Conservation (phyloP, 2,329 filamentous ascomycete genomes). For the Cordyceps pruinosa region DNA sequence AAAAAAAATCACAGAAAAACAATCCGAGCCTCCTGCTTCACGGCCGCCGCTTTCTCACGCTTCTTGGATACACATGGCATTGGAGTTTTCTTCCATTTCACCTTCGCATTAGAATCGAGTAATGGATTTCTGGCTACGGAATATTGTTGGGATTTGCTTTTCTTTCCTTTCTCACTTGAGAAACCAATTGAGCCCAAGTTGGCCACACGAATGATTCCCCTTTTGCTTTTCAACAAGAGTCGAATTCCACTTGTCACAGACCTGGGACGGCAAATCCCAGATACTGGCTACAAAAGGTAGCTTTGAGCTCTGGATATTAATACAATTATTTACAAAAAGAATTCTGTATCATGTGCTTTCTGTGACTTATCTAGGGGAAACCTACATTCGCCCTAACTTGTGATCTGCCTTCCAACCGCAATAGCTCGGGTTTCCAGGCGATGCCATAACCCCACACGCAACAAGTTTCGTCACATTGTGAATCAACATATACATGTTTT, state of each 20-base stretch:
- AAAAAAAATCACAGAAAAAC: background rate
- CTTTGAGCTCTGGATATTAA: background rate
- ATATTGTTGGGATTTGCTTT: background rate
- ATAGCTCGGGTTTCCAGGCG: no score
- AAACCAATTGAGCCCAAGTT: background rate
- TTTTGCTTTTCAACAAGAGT: slow-evolving; percentile 4
- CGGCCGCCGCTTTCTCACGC: background rate
- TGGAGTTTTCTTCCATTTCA: slow-evolving; percentile 2
- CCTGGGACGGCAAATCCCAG: slow-evolving; percentile 1
- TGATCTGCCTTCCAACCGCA: no score
- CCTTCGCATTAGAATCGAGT: background rate
- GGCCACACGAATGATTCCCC: slow-evolving; percentile 5
- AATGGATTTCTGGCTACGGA: background rate
- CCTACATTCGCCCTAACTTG: no score
- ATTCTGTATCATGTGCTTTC: background rate
- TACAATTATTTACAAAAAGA: background rate
- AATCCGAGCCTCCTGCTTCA: background rate
- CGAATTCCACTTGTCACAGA: background rate
- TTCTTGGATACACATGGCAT: slow-evolving; percentile 5
- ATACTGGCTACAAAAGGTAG: background rate
- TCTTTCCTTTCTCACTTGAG: background rate
- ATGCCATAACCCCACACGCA: no score
- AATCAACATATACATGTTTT: background rate
- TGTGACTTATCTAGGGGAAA: no score
- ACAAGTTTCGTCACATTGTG: background rate